Percentiles rank a stretch among this genome's conserved stretches.
phyloP scores from a whole-genome alignment of 495 filamentous ascomycete species.

The Talaromyces liani region DNA sequence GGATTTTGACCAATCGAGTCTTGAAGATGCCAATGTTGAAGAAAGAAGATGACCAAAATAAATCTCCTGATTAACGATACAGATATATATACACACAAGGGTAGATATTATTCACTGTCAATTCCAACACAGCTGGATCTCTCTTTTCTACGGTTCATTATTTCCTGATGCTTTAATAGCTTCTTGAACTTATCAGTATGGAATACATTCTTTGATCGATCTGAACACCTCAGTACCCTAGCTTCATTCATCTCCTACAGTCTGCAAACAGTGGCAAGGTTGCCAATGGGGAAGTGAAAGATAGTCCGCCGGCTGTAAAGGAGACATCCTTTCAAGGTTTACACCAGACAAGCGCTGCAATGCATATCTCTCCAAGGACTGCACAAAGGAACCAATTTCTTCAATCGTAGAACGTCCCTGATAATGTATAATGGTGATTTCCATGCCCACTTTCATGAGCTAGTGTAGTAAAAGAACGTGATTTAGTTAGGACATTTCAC shows the following conservation, averaged over 20 bases:
- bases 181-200: neutral
- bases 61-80: neutral
- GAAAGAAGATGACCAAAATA: conserved; percentile 5
- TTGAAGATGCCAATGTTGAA: neutral
- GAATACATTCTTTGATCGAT: conserved; percentile 3
- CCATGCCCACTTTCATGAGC: neutral
- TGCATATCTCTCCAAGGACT: neutral
- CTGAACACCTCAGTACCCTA: neutral
- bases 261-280: too few relatives aligned
- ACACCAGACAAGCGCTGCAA: neutral
- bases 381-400: neutral
- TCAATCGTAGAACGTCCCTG: neutral
- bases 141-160: conserved; percentile 8
- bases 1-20: conserved; percentile 8
- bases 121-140: conserved; percentile 1
- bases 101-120: conserved; percentile 5
- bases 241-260: too few relatives aligned
- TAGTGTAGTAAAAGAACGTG: neutral
- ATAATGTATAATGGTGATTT: neutral
- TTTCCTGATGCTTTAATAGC: conserved; percentile 5
- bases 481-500: neutral
- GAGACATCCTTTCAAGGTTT: too few relatives aligned
- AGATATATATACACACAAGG: conserved; percentile 2
- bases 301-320: too few relatives aligned
- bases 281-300: too few relatives aligned